A percentile compares a stretch with the other conserved stretches of the same genome.
Conservation (phyloP, 345 rosid genomes). For the Geranium rotundifolium region DNA sequence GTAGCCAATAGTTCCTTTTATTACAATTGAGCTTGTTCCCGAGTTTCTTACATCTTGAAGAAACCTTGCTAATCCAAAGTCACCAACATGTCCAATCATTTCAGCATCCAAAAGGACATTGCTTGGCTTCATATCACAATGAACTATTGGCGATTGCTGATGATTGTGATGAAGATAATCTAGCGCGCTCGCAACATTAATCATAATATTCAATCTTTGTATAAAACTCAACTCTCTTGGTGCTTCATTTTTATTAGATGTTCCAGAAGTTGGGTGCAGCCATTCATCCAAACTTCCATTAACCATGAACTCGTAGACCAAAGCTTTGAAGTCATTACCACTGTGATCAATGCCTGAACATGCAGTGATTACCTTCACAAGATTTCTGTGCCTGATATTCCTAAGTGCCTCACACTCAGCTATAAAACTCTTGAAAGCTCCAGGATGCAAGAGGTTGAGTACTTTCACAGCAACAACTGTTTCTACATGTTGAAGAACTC, state of each 20-base stretch:
- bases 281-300: slow-evolving; percentile 17
- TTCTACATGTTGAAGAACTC: neutral
- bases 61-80: slow-evolving; percentile 12
- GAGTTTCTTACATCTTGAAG: neutral
- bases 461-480: neutral
- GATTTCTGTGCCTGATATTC: slow-evolving; percentile 11
- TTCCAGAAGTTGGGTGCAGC: slow-evolving; percentile 8
- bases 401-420: slow-evolving; percentile 11
- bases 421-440: slow-evolving; percentile 14
- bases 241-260: neutral
- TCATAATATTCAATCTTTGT: slow-evolving; percentile 8
- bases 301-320: slow-evolving; percentile 10
- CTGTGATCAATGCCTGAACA: slow-evolving; percentile 11
- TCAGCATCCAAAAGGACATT: slow-evolving; percentile 13
- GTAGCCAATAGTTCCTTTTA: slow-evolving; percentile 14
- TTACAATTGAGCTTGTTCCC: neutral
- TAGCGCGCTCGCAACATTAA: slow-evolving; percentile 2
- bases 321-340: slow-evolving; percentile 15
- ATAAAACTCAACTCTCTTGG: neutral
- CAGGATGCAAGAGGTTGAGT: neutral
- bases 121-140: slow-evolving; percentile 10
- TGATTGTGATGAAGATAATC: slow-evolving; percentile 6
- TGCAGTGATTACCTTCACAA: slow-evolving; percentile 7
- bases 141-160: neutral
- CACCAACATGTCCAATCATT: slow-evolving; percentile 11